phyloP scores from a whole-genome alignment of 2,329 filamentous ascomycete genomes.

The Thielaviopsis cerberus region DNA sequence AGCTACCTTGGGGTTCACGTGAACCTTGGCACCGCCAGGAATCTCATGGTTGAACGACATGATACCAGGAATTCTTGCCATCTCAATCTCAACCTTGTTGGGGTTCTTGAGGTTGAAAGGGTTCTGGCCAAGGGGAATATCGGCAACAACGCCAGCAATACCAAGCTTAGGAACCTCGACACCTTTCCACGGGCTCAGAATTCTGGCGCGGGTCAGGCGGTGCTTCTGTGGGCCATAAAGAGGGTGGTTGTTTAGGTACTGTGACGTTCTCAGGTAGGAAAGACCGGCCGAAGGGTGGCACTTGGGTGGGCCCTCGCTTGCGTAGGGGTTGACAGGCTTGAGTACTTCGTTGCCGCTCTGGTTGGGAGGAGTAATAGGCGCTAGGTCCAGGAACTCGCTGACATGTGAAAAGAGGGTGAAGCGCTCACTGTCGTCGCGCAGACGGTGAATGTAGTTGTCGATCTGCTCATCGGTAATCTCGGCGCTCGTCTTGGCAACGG shows the following conservation, averaged over 20 bases:
- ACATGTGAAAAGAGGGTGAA: slow-evolving; percentile 33
- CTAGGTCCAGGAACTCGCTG: slow-evolving; percentile 43
- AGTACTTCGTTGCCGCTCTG: slow-evolving; percentile 15
- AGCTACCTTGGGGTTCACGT: slow-evolving; percentile 27
- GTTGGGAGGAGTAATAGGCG: slow-evolving; percentile 26
- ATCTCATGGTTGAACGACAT: slow-evolving; percentile 26
- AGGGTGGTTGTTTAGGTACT: slow-evolving; percentile 40
- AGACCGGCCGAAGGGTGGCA: slow-evolving; percentile 45
- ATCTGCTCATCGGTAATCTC: slow-evolving; percentile 34
- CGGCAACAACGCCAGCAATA: slow-evolving; percentile 34
- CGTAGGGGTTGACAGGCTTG: slow-evolving; percentile 25
- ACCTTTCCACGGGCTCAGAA: slow-evolving; percentile 27
- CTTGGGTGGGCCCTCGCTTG: slow-evolving; percentile 34
- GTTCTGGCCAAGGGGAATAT: slow-evolving; percentile 25
- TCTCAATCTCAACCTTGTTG: slow-evolving; percentile 8
- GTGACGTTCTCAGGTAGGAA: slow-evolving; percentile 38
- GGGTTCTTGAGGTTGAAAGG: slow-evolving; percentile 21
- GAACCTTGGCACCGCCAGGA: slow-evolving; percentile 36
- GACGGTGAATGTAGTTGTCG: slow-evolving; percentile 29
- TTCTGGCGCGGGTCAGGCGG: slow-evolving; percentile 30
- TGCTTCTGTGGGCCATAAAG: slow-evolving; percentile 40
- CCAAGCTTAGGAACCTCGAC: slow-evolving; percentile 26
- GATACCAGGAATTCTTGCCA: slow-evolving; percentile 11
- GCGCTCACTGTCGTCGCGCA: slow-evolving; percentile 29
- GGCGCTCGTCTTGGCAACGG: slow-evolving; percentile 16